Evolutionary conservation across 495 filamentous ascomycete species (phyloP), one percentile per base, ranked within the genome.

Genomic region (Penicillium pulvis): DNA sequence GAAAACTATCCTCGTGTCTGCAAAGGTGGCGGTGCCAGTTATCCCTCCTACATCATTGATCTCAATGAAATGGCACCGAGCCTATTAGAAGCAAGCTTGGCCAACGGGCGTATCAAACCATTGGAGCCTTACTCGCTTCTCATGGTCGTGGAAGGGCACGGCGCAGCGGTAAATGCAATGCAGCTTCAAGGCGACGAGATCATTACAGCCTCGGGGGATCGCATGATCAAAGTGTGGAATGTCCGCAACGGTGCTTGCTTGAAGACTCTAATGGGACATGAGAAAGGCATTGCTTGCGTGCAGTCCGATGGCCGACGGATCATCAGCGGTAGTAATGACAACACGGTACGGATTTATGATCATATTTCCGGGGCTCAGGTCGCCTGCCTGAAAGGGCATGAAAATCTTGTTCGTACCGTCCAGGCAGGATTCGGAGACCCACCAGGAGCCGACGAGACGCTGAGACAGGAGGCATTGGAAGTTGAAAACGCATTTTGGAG

Each of bases 221-320:
- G 93, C 10, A 81, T 87, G 62, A 88, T 98, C 66, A 96, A 95
- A 65, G 81, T 97, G 16, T 99, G 95, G 95, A 90, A 94, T 67
- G 87, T 97, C 72, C 86, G 85, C 17, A 90, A 84, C 1, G 91
- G 92, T 51, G 73, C 79, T 14, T 93, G 90, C 68, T 76, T 81
- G 17, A 85, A 87, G 62, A 94, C 90, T 9, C 83, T 95, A 39
- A 72, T 90, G 46, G 95, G 94, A 5, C 94, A 99, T 66, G 83
- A 83, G 56, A 99, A 98, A 71, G 94, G 94, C 17, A 98, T 99
- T 66, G 94, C 94, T 16, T 99, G 94, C 72, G 91, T 99, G 19
- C 93, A 98, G 72, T 97, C 90, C 64, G 94, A 99, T 71, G 92
- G 91, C n/a, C 87, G 89, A n/a, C 85, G 93, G 4, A 96, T 99